Conservation (phyloP, 495 filamentous ascomycete genomes). For the Hypomontagnella submonticulosa region DNA sequence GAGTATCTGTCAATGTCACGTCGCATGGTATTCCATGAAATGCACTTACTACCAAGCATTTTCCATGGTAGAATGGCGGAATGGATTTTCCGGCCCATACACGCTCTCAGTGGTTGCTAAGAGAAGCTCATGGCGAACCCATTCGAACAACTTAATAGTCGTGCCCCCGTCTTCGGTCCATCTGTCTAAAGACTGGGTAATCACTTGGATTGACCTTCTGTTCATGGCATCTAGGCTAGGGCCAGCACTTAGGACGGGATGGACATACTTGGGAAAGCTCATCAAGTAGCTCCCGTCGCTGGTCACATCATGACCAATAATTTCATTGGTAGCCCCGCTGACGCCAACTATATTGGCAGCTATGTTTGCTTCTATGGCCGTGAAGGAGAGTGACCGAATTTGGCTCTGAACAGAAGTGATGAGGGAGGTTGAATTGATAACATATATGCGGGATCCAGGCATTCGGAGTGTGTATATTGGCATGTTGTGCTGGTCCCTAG, state of each 20-base stretch:
- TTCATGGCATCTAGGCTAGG: slow-evolving; percentile 34
- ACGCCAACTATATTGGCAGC: slow-evolving; percentile 27
- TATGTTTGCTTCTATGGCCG: slow-evolving; percentile 24
- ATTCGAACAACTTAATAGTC: slow-evolving; percentile 42
- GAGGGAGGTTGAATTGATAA: slow-evolving; percentile 42
- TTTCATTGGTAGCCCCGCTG: slow-evolving; percentile 10
- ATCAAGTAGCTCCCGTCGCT: slow-evolving; percentile 21
- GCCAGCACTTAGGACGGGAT: slow-evolving; percentile 11
- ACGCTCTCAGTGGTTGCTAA: slow-evolving; percentile 44
- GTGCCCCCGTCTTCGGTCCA: slow-evolving; percentile 4
- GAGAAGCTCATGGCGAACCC: slow-evolving; percentile 45
- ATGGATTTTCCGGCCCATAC: slow-evolving; percentile 48
- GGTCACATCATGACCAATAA: slow-evolving; percentile 22
- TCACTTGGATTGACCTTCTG: slow-evolving; percentile 26
- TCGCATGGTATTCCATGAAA: no score
- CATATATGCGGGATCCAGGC: slow-evolving; percentile 33
- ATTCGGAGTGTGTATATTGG: slow-evolving; percentile 39
- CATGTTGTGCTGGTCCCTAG: slow-evolving; percentile 23
- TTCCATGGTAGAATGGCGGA: slow-evolving; percentile 32
- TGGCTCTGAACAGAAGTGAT: slow-evolving; percentile 39
- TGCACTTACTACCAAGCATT: slow-evolving; percentile 35
- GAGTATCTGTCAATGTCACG: no score
- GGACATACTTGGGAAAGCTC: slow-evolving; percentile 11
- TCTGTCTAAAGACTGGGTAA: slow-evolving; percentile 5
- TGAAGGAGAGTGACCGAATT: slow-evolving; percentile 41